Base-by-base conservation (phyloP, 2,329 filamentous ascomycete species). In the Uncinocarpus reesii region DNA sequence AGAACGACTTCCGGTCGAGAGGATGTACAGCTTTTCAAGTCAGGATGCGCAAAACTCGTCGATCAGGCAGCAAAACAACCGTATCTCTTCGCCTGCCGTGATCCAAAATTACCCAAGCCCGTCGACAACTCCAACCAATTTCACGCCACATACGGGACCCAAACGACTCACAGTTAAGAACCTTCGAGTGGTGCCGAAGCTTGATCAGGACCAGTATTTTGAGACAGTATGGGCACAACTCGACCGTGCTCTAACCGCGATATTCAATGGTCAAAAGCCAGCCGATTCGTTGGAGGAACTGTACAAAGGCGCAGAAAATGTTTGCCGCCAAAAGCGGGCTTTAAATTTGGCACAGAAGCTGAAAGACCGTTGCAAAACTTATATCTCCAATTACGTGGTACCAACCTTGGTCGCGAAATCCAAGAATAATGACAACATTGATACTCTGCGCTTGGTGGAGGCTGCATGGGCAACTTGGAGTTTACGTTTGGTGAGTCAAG, bases 101-200 rank as follows among this genome's bases (percentile, higher is more conserved):
- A 29, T 26, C 8, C 38, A 46, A 20, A 29, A 24, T 10, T 40
- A 41, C 15, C 47, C 35, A 10, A 62, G 62, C 52, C 61, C 59
- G 35, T 53, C 60, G 7, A 53, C 60, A 32, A 65, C 62, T 16
- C 63, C 65, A 41, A 65, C 63, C 47, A 70, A 71, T 43, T 86
- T 89, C 61, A 84, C 83, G 56, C 81, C 86, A 10, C 80, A 86
- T 58, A 73, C 76, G 8, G 88, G 87, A 26, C 81, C 86, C 16
- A 89, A 84, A 72, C 89, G 84, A 66, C 77, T 98, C 38, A 78
- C 90, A n/a, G 86, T 98, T 58, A 95, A 95, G 76, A 96, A 95
- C 63, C 76, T 95, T 54, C 80, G 83, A 51, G 75, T 77, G 1
- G 74, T 74, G 15, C 69, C 76, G n/a, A 74, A 76, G 50, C 72